Evolutionary conservation across 73 alveolate genomes (phyloP).

Genomic region (Paramecium caudatum): DNA sequence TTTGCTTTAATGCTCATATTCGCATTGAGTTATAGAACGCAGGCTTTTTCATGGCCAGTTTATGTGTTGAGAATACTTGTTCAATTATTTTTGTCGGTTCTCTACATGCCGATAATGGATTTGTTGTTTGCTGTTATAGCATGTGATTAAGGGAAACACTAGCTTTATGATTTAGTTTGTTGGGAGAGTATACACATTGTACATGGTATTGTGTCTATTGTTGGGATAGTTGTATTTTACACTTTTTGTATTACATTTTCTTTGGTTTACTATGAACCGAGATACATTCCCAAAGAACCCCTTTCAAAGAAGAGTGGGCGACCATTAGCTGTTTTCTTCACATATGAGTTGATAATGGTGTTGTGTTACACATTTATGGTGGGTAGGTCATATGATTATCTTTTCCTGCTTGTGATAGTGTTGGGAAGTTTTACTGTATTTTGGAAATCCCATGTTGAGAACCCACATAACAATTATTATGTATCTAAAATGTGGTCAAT

Average conservation of each 20-base stretch:
- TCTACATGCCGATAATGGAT: conserved; percentile 62
- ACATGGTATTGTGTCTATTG: conserved; percentile 51
- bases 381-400: conserved; percentile 39
- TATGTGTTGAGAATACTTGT: conserved; percentile 22
- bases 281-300: background rate
- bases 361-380: conserved; percentile 11
- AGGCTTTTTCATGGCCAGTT: conserved; percentile 34
- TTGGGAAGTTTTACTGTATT: conserved; percentile 43
- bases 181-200: conserved; percentile 36
- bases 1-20: conserved; percentile 38
- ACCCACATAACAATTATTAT: conserved; percentile 55
- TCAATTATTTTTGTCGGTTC: background rate
- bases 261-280: conserved; percentile 35
- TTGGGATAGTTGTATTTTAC: conserved; percentile 14
- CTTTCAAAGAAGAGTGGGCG: conserved; percentile 16
- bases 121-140: conserved; percentile 7
- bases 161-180: background rate
- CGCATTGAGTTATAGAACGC: conserved; percentile 32
- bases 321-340: background rate
- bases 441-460: conserved; percentile 63
- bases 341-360: background rate
- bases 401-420: conserved; percentile 10
- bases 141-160: conserved; percentile 3
- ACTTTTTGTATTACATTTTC: conserved; percentile 7
- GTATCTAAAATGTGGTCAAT: conserved; percentile 63